Conservation (phyloP, 1,284 basidiomycete genomes). For the Microbotryum silenes-acaulis region DNA sequence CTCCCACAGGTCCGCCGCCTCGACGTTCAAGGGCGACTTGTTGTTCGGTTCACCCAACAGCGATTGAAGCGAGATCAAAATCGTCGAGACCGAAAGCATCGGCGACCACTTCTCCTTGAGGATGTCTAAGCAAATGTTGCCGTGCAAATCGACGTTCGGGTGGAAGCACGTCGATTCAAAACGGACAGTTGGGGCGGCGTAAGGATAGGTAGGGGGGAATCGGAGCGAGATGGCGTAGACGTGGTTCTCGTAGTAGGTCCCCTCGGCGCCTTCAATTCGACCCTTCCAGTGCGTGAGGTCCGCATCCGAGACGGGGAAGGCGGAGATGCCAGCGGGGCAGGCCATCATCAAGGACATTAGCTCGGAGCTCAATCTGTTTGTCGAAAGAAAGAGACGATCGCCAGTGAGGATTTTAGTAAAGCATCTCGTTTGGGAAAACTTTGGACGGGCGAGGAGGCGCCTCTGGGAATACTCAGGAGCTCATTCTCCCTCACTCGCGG, state of each 20-base stretch:
- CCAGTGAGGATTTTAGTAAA: no score
- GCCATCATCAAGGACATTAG: constrained; percentile 33
- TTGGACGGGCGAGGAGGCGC: background rate
- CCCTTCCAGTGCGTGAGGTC: constrained; percentile 32
- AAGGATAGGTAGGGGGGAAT: constrained; percentile 77
- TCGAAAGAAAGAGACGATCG: background rate
- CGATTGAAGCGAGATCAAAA: constrained; percentile 74
- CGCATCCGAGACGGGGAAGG: constrained; percentile 26
- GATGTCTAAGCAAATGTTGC: constrained; percentile 62
- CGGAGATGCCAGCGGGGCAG: constrained; percentile 24
- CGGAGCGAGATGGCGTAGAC: constrained; percentile 69
- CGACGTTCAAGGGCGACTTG: constrained; percentile 71
- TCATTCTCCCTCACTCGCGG: background rate
- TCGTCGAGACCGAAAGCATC: constrained; percentile 78
- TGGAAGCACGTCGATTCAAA: constrained; percentile 57
- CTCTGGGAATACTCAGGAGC: background rate
- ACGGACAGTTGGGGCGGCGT: constrained; percentile 64
- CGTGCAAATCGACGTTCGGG: constrained; percentile 65
- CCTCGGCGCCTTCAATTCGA: constrained; percentile 24
- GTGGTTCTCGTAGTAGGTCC: constrained; percentile 54
- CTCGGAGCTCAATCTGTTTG: constrained; percentile 22
- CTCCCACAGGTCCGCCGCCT: constrained; percentile 69
- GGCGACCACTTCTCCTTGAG: constrained; percentile 80
- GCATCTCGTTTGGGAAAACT: background rate
- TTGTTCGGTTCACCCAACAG: constrained; percentile 83